A percentile compares a stretch with the other conserved stretches of the same genome.
Evolutionary conservation across 2,329 filamentous ascomycete genomes (phyloP).

Genomic region (Didymella lethalis): DNA sequence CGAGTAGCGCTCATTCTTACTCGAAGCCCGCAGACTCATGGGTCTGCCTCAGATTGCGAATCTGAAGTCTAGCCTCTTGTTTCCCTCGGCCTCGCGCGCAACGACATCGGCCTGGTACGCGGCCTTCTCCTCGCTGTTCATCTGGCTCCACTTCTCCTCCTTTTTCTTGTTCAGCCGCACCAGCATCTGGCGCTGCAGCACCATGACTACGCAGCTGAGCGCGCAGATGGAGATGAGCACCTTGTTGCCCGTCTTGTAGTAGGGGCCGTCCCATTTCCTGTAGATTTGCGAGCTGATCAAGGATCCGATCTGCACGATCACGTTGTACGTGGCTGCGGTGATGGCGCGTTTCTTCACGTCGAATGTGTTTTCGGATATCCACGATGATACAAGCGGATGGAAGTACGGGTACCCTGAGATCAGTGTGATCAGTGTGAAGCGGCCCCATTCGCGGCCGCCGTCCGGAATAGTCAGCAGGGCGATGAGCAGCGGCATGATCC

Average conservation of each 20-base stretch:
- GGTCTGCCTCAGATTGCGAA: constrained; percentile 36
- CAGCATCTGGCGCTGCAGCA: constrained; percentile 58
- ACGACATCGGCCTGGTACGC: constrained; percentile 56
- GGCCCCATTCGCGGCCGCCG: constrained; percentile 48
- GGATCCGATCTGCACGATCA: constrained; percentile 52
- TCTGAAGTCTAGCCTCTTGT: constrained; percentile 52
- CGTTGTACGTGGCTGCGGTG: constrained; percentile 69
- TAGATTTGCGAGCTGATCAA: constrained; percentile 58
- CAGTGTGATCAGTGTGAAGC: constrained; percentile 51
- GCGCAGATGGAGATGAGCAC: constrained; percentile 60
- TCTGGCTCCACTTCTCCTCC: constrained; percentile 59
- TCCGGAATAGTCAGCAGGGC: constrained; percentile 48
- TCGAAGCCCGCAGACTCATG: neutral
- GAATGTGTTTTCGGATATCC: constrained; percentile 69
- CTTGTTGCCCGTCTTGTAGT: constrained; percentile 63
- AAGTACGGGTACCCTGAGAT: constrained; percentile 53
- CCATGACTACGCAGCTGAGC: constrained; percentile 59
- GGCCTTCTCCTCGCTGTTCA: constrained; percentile 59
- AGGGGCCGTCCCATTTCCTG: constrained; percentile 61
- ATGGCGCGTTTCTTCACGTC: constrained; percentile 69
- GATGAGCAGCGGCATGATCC: constrained; percentile 53
- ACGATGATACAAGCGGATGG: constrained; percentile 67
- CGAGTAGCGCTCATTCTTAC: neutral
- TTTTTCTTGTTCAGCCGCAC: constrained; percentile 38
- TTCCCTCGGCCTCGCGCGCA: constrained; percentile 45